Evolutionary conservation across 208 protist species (phyloP).

Genomic region (Trypanosoma scelopori): DNA sequence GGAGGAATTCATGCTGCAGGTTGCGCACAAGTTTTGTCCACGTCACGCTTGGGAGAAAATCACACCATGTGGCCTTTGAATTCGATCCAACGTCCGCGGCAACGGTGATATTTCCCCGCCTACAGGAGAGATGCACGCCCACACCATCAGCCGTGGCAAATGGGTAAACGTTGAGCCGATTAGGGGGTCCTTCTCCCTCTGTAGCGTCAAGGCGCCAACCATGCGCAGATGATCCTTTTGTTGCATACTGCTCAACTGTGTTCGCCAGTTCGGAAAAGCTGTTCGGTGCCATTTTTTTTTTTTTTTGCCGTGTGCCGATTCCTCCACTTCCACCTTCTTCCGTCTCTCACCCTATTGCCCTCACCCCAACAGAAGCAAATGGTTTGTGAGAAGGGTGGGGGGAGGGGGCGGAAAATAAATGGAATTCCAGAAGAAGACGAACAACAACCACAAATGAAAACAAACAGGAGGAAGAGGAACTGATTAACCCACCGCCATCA

Average conservation of each 20-base stretch:
- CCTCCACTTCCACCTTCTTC: not conserved
- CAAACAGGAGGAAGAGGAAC: conserved; percentile 1
- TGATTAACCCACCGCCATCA: not conserved
- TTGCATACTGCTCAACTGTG: conserved; percentile 57
- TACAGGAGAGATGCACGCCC: conserved; percentile 42
- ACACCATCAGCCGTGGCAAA: conserved; percentile 38
- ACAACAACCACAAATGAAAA: conserved; percentile 13
- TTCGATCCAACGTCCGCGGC: conserved; percentile 24
- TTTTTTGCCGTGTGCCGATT: too few species aligned
- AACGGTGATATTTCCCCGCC: conserved; percentile 20
- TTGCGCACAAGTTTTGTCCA: conserved; percentile 10
- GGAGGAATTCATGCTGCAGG: conserved; percentile 13
- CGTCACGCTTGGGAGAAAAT: conserved; percentile 41
- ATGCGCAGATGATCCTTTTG: conserved; percentile 28
- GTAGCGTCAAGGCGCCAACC: conserved; percentile 50
- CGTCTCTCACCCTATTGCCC: too few species aligned
- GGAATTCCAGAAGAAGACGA: conserved; percentile 11
- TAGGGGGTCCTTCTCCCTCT: conserved; percentile 19
- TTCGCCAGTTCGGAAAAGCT: conserved; percentile 41
- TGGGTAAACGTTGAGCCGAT: conserved; percentile 41
- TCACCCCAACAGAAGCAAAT: not conserved
- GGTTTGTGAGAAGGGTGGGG: not conserved
- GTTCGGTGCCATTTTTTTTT: conserved; percentile 12
- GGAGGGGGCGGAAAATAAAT: not conserved
- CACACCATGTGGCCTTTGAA: conserved; percentile 26